Base-by-base conservation (phyloP, 495 filamentous ascomycete species). In the Penicillium riverlandense region DNA sequence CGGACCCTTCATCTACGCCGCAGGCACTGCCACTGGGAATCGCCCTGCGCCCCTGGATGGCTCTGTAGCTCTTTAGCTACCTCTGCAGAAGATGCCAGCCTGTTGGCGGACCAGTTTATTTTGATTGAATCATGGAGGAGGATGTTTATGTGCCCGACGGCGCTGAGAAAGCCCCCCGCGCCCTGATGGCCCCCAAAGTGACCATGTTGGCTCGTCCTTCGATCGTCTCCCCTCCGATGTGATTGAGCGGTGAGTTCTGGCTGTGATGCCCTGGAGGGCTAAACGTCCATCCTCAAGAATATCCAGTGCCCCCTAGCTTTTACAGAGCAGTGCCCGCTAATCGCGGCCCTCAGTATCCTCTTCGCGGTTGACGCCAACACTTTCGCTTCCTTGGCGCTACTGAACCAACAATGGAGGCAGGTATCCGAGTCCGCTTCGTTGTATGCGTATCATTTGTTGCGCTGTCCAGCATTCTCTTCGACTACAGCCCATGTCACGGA, bases 371-470 rank as follows among this genome's bases (percentile, higher is more conserved):
- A 88, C 52, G 77, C 88, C 40, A 83, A 88, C 63, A 79, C 79
- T 34, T 94, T 94, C 61, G 85, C 88, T 16, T 92, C 88, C 28
- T 69, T 94, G 42, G 73, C 85, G n/a, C 63, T 90, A n/a, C 65
- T 94, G 48, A 90, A 89, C 64, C 70, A 75, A 40, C 77, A 80
- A 73, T 94, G 88, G 88, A 77, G 83, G 46, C 72, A 66, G 16
- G 76, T 83, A 45, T 90, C 88, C 9, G 79, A 88, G 55, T 81
- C 81, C 37, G 63, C 80, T 4, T 66, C 79, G 42, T 74, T 94
- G 45, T 94, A 91, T 66, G 80, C 81, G 32, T 69, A 86, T 53
- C 88, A 94, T 49, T 75, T 94, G 37, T 72, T 82, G 7, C 72
- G 68, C 55, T 92, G 85, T 53, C 77, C 82, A 1, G 84, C 84